Percentiles rank a stretch among this genome's conserved stretches.
These are phyloP conservation scores for Xylariaceae sp. DNA, from an alignment of 2,329 filamentous ascomycete genomes.

Conservation along the genomic window DNA sequence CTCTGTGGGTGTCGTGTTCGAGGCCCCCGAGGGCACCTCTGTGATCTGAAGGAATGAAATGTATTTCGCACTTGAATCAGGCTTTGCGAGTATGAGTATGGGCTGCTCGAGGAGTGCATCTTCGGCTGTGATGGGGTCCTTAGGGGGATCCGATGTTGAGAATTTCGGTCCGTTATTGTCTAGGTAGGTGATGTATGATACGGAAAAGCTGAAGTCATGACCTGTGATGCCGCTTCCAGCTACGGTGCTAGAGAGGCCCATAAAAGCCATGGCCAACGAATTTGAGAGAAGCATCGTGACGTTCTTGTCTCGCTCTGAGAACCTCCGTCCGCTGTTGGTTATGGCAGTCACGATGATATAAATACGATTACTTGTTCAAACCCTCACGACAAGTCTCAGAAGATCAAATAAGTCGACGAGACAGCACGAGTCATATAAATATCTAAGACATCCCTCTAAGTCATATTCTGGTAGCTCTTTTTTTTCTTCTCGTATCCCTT, in stretches of 20 bases:
- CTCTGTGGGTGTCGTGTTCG: not conserved
- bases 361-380: no score
- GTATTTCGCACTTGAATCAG: not conserved
- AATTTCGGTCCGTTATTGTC: not conserved
- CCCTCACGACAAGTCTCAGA: no score
- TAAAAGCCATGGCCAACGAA: not conserved
- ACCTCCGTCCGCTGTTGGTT: no score
- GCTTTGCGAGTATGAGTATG: not conserved
- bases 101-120: not conserved
- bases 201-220: not conserved
- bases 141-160: not conserved
- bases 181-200: not conserved
- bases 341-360: no score
- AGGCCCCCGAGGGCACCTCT: not conserved
- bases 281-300: not conserved
- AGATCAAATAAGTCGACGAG: no score
- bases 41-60: not conserved
- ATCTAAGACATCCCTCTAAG: no score
- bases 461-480: no score
- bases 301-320: no score
- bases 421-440: no score
- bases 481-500: no score
- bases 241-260: not conserved
- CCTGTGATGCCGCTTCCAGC: conserved; percentile 1
- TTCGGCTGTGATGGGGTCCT: not conserved